Percentiles rank a stretch among this genome's conserved stretches.
Evolutionary conservation across 2,329 filamentous ascomycete species (phyloP).

Genomic region (Graphium sp.): DNA sequence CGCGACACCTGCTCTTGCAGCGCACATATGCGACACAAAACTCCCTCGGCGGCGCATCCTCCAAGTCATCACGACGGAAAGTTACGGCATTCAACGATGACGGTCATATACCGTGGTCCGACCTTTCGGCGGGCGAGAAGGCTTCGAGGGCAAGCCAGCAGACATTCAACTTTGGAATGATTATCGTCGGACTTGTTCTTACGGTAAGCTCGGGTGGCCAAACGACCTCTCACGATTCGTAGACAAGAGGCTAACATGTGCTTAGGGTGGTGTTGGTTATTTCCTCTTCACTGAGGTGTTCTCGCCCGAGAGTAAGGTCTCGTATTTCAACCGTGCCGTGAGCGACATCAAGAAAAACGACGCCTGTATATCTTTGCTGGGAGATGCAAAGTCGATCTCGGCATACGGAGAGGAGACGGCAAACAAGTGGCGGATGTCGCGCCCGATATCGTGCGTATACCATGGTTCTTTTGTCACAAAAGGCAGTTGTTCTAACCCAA

Average conservation of each 20-base stretch:
- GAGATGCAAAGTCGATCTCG: slow-evolving; percentile 56
- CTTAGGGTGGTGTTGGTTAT: slow-evolving; percentile 58
- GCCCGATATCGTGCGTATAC: slow-evolving; percentile 36
- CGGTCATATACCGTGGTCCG: slow-evolving; percentile 63
- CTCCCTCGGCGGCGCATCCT: slow-evolving; percentile 17
- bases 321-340: slow-evolving; percentile 77
- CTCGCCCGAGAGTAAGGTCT: slow-evolving; percentile 68
- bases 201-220: slow-evolving; percentile 38
- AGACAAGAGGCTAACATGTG: slow-evolving; percentile 3
- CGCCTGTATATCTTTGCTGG: slow-evolving; percentile 56
- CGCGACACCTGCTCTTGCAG: slow-evolving; percentile 19
- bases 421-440: slow-evolving; percentile 62
- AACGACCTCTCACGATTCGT: not conserved
- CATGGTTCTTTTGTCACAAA: no score
- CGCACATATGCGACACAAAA: slow-evolving; percentile 45
- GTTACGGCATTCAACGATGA: slow-evolving; percentile 80
- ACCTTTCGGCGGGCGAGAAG: slow-evolving; percentile 64
- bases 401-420: slow-evolving; percentile 68
- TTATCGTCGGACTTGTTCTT: slow-evolving; percentile 56
- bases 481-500: no score
- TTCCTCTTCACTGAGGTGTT: slow-evolving; percentile 73
- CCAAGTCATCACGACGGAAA: slow-evolving; percentile 40
- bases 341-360: slow-evolving; percentile 59
- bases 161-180: slow-evolving; percentile 70
- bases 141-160: slow-evolving; percentile 76